Evolutionary conservation across 2,329 filamentous ascomycete species (phyloP).

Genomic region (Diaporthe australafricana): DNA sequence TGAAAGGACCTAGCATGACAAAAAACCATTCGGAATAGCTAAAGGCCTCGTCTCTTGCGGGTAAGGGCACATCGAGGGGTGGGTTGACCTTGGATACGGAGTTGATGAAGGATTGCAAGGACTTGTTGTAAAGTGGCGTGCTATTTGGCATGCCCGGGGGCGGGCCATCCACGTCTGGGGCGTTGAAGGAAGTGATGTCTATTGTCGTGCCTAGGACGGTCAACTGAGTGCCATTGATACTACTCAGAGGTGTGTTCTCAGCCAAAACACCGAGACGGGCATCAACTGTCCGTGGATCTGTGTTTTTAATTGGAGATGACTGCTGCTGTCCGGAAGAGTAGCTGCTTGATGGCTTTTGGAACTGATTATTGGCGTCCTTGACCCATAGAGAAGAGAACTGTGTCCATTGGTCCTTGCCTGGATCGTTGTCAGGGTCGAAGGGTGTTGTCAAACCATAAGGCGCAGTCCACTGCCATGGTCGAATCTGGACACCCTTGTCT

Average conservation of each 20-base stretch:
- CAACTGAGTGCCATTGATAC: conserved; percentile 81
- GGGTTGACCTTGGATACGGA: conserved; percentile 72
- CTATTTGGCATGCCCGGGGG: conserved; percentile 53
- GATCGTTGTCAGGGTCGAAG: conserved; percentile 44
- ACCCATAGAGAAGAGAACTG: conserved; percentile 51
- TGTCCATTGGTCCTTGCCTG: conserved; percentile 50
- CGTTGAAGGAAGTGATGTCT: conserved; percentile 79
- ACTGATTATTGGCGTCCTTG: conserved; percentile 49
- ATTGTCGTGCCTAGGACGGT: conserved; percentile 84
- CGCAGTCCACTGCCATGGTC: conserved; percentile 56
- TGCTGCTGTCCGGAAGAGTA: conserved; percentile 14
- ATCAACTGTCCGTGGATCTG: conserved; percentile 59
- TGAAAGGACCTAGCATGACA: conserved; percentile 75
- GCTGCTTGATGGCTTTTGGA: conserved; percentile 37
- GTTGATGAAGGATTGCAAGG: conserved; percentile 76
- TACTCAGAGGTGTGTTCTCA: conserved; percentile 74
- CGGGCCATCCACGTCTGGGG: conserved; percentile 73
- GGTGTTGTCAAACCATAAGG: conserved; percentile 45
- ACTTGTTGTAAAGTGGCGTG: conserved; percentile 74
- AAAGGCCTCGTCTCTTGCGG: conserved; percentile 72
- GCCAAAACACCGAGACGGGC: conserved; percentile 75
- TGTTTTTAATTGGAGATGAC: conserved; percentile 32
- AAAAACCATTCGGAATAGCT: conserved; percentile 83
- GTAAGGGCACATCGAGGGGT: conserved; percentile 68
- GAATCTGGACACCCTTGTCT: conserved; percentile 70